These are phyloP conservation scores for Cercospora sojina DNA, from an alignment of 2,329 filamentous ascomycete species.

Conservation along the genomic window DNA sequence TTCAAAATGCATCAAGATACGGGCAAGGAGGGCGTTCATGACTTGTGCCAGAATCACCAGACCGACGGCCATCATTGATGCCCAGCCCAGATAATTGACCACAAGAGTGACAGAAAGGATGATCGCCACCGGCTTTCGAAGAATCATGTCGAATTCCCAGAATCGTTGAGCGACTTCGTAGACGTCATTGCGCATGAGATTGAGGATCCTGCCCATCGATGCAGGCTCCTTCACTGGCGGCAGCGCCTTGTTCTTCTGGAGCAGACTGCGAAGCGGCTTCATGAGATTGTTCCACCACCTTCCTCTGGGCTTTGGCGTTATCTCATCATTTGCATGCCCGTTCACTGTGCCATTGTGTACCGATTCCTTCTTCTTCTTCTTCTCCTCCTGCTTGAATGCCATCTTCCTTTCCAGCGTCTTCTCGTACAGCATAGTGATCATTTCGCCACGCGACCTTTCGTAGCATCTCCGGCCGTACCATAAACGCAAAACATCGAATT, in stretches of 20 bases:
- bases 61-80: conserved; percentile 71
- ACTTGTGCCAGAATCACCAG: conserved; percentile 60
- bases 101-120: conserved; percentile 71
- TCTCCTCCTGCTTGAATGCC: conserved; percentile 31
- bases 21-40: conserved; percentile 67
- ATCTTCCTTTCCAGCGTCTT: conserved; percentile 71
- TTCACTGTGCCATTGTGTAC: conserved; percentile 28
- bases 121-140: conserved; percentile 75
- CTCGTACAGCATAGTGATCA: conserved; percentile 81
- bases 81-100: conserved; percentile 75
- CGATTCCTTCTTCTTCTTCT: conserved; percentile 17
- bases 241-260: conserved; percentile 32
- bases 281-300: neutral
- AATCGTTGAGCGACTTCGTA: conserved; percentile 79
- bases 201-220: conserved; percentile 87
- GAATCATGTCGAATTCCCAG: conserved; percentile 78
- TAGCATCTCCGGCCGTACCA: conserved; percentile 86
- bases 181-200: conserved; percentile 76
- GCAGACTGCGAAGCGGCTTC: conserved; percentile 17
- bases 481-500: conserved; percentile 66
- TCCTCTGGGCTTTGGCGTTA: conserved; percentile 2
- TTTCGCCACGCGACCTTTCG: conserved; percentile 78
- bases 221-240: conserved; percentile 57
- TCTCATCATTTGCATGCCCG: conserved; percentile 11
- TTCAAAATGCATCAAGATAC: conserved; percentile 66